phyloP scores from a whole-genome alignment of 306 rosid genomes.

The Alnus glutinosa region DNA sequence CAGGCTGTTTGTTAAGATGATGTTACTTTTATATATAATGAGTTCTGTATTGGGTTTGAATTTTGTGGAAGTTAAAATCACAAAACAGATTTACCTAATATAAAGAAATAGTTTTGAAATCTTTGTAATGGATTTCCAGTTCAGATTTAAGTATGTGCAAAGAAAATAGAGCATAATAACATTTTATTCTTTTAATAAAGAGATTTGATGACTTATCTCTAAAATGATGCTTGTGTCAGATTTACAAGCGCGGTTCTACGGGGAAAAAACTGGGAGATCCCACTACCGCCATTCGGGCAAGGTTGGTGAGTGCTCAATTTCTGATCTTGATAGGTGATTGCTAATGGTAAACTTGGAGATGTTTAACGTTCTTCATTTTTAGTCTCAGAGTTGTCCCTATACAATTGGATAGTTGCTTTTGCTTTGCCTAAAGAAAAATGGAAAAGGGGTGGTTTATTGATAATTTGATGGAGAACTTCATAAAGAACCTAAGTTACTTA shows the following conservation, averaged over 20 bases:
- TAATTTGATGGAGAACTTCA: neutral
- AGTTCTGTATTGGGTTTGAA: neutral
- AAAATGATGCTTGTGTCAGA: conserved; percentile 45
- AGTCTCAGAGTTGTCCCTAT: neutral
- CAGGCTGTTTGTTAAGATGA: neutral
- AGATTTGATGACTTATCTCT: conserved; percentile 3
- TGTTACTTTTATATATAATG: neutral
- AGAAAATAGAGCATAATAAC: neutral
- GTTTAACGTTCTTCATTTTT: neutral
- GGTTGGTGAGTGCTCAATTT: conserved; percentile 77
- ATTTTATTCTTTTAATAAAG: neutral
- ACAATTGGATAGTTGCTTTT: neutral
- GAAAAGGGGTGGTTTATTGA: neutral
- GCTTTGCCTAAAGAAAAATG: neutral
- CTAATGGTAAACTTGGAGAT: neutral
- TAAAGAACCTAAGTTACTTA: neutral
- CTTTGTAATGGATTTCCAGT: neutral
- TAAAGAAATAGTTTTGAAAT: neutral
- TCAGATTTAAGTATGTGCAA: neutral
- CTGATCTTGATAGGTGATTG: conserved; percentile 13
- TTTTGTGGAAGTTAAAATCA: neutral
- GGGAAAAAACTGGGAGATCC: conserved; percentile 85
- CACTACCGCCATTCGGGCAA: conserved; percentile 95
- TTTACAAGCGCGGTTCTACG: conserved; percentile 90
- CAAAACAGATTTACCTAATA: neutral